Evolutionary conservation across 805 yeast species (phyloP).

Genomic region (Teunomyces funiuensis): DNA sequence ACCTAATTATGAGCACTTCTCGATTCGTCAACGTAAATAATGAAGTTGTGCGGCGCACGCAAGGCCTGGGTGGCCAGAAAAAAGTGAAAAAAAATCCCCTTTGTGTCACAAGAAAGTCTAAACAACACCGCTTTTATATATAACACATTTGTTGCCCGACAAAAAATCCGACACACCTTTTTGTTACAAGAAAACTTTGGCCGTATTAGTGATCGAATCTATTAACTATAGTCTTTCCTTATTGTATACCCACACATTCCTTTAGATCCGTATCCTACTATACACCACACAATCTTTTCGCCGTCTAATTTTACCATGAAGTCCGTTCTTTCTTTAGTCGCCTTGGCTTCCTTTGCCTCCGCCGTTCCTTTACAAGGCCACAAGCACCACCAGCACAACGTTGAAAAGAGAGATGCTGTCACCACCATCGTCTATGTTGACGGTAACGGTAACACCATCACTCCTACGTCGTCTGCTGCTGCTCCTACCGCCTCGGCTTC

Average conservation of each 20-base stretch:
- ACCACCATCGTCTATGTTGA: constrained; percentile 38
- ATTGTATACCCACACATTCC: constrained; percentile 6
- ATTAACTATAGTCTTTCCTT: constrained; percentile 31
- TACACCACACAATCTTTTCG: not conserved
- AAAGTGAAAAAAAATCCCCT: not conserved
- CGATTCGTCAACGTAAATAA: not conserved
- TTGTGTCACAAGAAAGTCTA: not conserved
- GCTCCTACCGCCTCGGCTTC: constrained; percentile 6
- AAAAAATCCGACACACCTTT: constrained; percentile 2
- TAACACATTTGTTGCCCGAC: not conserved
- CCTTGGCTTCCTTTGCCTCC: constrained; percentile 26
- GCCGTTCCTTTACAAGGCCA: constrained; percentile 37
- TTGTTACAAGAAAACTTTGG: not conserved
- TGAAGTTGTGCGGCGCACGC: not conserved
- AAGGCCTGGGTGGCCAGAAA: no score
- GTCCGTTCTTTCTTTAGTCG: constrained; percentile 23
- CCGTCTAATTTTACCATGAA: constrained; percentile 23
- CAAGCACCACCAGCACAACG: constrained; percentile 36
- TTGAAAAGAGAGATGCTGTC: constrained; percentile 36
- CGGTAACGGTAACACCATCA: constrained; percentile 23
- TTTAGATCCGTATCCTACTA: not conserved
- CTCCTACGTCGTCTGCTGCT: constrained; percentile 10
- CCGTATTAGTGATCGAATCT: constrained; percentile 3
- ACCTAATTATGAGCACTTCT: not conserved
- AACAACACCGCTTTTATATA: not conserved